phyloP scores from a whole-genome alignment of 192 early-diverging fungal genomes.

The Lobosporangium transversale region DNA sequence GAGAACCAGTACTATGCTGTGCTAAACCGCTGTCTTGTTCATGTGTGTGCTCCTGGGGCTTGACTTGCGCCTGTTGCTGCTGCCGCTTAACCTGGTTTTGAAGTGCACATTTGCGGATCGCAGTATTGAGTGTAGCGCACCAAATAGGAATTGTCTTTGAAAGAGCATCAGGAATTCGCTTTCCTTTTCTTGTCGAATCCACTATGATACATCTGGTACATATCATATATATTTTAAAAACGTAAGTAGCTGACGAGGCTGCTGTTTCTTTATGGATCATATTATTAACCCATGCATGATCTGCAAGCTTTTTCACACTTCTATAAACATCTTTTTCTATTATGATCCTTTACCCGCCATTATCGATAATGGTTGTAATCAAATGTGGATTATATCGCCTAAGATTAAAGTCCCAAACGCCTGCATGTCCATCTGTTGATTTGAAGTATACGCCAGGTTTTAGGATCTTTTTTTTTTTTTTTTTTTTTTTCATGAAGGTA shows the following conservation, averaged over 20 bases:
- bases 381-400: constrained; percentile 83
- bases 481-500: too few relatives aligned
- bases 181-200: constrained; percentile 88
- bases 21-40: too few relatives aligned
- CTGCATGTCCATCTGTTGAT: constrained; percentile 92
- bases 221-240: too few relatives aligned
- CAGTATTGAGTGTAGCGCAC: constrained; percentile 81
- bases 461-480: constrained; percentile 50
- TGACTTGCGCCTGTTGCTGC: not conserved
- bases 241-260: too few relatives aligned
- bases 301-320: too few relatives aligned
- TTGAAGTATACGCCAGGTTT: constrained; percentile 86
- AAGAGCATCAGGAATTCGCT: constrained; percentile 84
- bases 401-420: constrained; percentile 86
- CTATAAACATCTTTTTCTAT: not conserved
- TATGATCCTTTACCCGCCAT: constrained; percentile 63
- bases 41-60: too few relatives aligned
- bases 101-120: constrained; percentile 41
- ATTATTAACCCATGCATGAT: too few relatives aligned
- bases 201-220: constrained; percentile 80
- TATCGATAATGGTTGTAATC: constrained; percentile 60
- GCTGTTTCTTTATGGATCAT: too few relatives aligned
- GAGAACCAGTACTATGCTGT: too few relatives aligned
- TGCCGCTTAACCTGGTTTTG: constrained; percentile 1
- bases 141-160: constrained; percentile 92